These are phyloP conservation scores for Amanita fuliginea DNA, from an alignment of 768 basidiomycete species.

Conservation along the genomic window DNA sequence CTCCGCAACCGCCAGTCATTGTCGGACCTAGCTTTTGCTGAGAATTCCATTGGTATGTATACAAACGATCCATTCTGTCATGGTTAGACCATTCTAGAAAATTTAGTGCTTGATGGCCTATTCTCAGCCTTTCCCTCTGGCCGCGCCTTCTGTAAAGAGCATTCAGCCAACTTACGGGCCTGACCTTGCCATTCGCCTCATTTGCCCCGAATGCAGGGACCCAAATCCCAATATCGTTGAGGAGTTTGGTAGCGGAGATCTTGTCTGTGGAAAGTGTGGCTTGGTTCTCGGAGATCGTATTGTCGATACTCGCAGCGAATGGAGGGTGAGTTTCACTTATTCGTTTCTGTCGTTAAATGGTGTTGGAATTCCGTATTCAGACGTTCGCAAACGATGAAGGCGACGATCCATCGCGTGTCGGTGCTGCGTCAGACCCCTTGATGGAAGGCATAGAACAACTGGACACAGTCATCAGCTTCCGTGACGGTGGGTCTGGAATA, in stretches of 20 bases:
- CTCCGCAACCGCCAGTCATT: constrained; percentile 3
- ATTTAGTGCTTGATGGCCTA: constrained; percentile 39
- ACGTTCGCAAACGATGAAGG: constrained; percentile 99
- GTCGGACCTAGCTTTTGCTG: neutral
- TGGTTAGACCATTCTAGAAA: neutral
- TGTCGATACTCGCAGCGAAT: constrained; percentile 97
- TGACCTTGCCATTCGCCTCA: constrained; percentile 78
- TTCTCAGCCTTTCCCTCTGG: constrained; percentile 73
- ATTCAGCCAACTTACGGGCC: constrained; percentile 60
- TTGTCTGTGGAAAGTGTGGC: constrained; percentile 90
- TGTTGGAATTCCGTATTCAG: constrained; percentile 24
- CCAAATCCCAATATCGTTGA: constrained; percentile 92
- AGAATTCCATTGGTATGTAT: neutral
- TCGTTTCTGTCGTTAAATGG: constrained; percentile 4
- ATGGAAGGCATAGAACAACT: constrained; percentile 93
- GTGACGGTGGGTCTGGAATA: constrained; percentile 89
- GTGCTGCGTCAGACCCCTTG: constrained; percentile 87
- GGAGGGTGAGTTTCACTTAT: constrained; percentile 59
- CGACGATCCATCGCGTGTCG: constrained; percentile 99
- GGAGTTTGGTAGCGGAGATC: constrained; percentile 95
- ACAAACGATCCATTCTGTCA: neutral
- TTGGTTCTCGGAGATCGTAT: constrained; percentile 93
- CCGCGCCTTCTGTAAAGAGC: constrained; percentile 41
- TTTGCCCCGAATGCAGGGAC: constrained; percentile 93
- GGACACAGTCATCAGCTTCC: constrained; percentile 90